A percentile compares a stretch with the other conserved stretches of the same genome.
phyloP scores from a whole-genome alignment of 176 grass and related monocot species.

The Hyparrhenia diplandra region DNA sequence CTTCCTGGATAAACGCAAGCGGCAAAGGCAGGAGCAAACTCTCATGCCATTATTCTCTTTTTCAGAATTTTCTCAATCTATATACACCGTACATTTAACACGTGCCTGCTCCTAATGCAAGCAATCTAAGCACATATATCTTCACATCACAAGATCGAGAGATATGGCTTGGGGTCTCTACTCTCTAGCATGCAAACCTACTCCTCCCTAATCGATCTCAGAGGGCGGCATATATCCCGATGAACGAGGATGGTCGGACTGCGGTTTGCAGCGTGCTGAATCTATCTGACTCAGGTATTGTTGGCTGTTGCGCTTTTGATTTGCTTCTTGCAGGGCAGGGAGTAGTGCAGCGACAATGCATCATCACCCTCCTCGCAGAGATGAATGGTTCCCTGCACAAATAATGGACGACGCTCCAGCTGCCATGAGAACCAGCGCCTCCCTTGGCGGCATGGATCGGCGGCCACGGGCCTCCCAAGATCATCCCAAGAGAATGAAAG shows the following conservation, averaged over 20 bases:
- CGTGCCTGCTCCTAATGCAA: too few species aligned
- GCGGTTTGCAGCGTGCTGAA: not conserved
- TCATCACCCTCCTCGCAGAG: slow-evolving; percentile 25
- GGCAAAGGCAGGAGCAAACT: slow-evolving; percentile 43
- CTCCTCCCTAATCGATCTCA: too few species aligned
- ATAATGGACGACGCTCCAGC: not conserved
- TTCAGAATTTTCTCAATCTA: too few species aligned
- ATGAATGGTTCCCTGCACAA: slow-evolving; percentile 4
- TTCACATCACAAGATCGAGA: too few species aligned
- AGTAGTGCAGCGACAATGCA: not conserved
- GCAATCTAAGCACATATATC: too few species aligned
- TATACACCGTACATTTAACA: too few species aligned
- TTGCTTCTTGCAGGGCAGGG: slow-evolving; percentile 34
- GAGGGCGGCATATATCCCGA: too few species aligned
- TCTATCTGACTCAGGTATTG: not conserved
- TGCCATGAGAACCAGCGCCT: slow-evolving; percentile 18
- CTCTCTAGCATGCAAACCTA: too few species aligned
- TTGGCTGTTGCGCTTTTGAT: not conserved
- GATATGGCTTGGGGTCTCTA: too few species aligned
- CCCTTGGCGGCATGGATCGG: slow-evolving; percentile 28
- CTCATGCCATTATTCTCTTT: not conserved
- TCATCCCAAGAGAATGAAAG: not conserved
- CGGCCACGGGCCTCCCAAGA: slow-evolving; percentile 9
- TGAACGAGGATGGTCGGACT: not conserved
- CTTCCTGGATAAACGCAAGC: slow-evolving; percentile 69